Evolutionary conservation across 345 rosid species (phyloP).

Genomic region (Euphorbia peplus): DNA sequence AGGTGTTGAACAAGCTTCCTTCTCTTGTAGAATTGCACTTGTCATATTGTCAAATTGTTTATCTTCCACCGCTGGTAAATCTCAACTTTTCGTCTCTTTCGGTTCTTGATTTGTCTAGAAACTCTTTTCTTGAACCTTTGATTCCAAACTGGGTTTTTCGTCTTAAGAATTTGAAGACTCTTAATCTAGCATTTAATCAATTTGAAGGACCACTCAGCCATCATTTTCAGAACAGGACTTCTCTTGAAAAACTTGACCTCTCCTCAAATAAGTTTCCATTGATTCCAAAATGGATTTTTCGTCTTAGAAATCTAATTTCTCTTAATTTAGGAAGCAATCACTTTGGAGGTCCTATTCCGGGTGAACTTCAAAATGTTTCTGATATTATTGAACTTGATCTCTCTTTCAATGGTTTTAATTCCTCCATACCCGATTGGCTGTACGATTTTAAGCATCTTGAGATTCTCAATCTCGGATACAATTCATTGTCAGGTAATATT

Average conservation of each 20-base stretch:
- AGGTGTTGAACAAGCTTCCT: slow-evolving; percentile 15
- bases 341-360: background rate
- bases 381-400: background rate
- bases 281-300: slow-evolving; percentile 19
- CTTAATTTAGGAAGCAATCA: background rate
- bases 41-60: background rate
- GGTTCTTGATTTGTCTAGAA: slow-evolving; percentile 16
- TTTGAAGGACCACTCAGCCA: background rate
- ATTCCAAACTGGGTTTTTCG: slow-evolving; percentile 19
- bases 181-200: background rate
- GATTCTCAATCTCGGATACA: background rate
- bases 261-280: too few relatives aligned
- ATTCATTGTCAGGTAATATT: slow-evolving; percentile 20
- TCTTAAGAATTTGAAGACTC: slow-evolving; percentile 12
- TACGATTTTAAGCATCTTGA: slow-evolving; percentile 1
- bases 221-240: too few relatives aligned
- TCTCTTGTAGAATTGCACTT: slow-evolving; percentile 13
- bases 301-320: slow-evolving; percentile 8
- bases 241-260: too few relatives aligned
- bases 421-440: slow-evolving; percentile 18
- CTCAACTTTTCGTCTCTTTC: slow-evolving; percentile 26
- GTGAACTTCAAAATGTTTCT: background rate
- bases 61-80: background rate
- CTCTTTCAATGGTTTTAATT: background rate
- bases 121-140: background rate